Evolutionary conservation across 805 yeast genomes (phyloP).

Genomic region (Metschnikowia chrysomelidarum): DNA sequence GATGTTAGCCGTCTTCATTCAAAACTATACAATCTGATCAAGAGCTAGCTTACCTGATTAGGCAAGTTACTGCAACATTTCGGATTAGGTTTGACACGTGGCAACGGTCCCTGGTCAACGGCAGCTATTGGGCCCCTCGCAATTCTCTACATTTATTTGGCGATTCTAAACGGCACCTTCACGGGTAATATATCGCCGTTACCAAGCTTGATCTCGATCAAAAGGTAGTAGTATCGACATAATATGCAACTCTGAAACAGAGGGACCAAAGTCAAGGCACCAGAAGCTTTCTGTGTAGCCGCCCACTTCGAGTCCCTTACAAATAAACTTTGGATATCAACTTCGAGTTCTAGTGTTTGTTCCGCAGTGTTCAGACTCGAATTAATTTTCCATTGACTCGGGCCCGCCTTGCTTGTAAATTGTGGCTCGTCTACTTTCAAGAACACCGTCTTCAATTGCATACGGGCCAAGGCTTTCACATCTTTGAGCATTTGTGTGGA

Average conservation of each 20-base stretch:
- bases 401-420: constrained; percentile 12
- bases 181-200: constrained; percentile 20
- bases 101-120: too few relatives aligned
- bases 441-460: constrained; percentile 21
- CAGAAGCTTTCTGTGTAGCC: constrained; percentile 15
- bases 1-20: too few relatives aligned
- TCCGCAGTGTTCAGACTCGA: constrained; percentile 3
- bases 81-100: too few relatives aligned
- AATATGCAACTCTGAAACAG: constrained; percentile 29
- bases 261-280: constrained; percentile 24
- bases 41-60: too few relatives aligned
- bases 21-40: too few relatives aligned
- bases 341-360: constrained; percentile 6
- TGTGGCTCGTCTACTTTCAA: constrained; percentile 19
- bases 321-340: constrained; percentile 16
- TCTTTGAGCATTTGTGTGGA: constrained; percentile 25
- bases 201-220: constrained; percentile 19
- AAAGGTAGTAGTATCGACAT: constrained; percentile 26
- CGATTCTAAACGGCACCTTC: constrained; percentile 22
- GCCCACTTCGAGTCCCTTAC: constrained; percentile 11
- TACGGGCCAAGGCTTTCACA: constrained; percentile 24
- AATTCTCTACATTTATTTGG: too few relatives aligned
- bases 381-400: constrained; percentile 12
- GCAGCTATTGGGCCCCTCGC: too few relatives aligned
- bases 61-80: too few relatives aligned